Conservation (phyloP, 2,329 filamentous ascomycete genomes). For the Neobulgaria alba region DNA sequence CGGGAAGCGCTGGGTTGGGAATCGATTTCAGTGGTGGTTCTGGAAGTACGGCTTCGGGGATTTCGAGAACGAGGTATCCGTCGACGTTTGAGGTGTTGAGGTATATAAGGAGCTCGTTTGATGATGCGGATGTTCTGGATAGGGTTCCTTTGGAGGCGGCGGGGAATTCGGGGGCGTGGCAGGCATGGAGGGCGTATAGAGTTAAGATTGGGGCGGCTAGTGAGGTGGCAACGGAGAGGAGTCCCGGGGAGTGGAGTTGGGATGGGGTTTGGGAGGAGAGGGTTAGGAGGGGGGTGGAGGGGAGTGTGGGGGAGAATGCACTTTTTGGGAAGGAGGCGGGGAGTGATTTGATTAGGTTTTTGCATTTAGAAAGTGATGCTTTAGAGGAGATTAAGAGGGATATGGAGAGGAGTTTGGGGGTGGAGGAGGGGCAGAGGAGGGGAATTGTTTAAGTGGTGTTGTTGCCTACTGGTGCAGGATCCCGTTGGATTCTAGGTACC, state of each 20-base stretch:
- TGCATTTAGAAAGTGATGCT: slow-evolving; percentile 52
- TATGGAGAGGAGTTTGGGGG: slow-evolving; percentile 39
- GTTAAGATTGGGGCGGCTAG: slow-evolving; percentile 37
- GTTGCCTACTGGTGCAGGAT: no score
- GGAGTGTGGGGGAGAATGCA: slow-evolving; percentile 69
- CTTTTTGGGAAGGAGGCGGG: slow-evolving; percentile 59
- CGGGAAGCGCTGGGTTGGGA: slow-evolving; percentile 16
- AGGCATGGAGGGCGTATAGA: slow-evolving; percentile 78
- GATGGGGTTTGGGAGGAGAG: slow-evolving; percentile 93
- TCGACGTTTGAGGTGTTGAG: slow-evolving; percentile 62
- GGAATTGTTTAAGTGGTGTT: slow-evolving; percentile 14
- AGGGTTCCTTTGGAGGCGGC: slow-evolving; percentile 71
- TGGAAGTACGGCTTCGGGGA: slow-evolving; percentile 5
- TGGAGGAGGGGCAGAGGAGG: slow-evolving; percentile 26
- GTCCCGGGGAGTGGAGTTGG: slow-evolving; percentile 91
- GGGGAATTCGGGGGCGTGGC: slow-evolving; percentile 86
- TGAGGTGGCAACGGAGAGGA: slow-evolving; percentile 28
- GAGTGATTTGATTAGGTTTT: slow-evolving; percentile 68
- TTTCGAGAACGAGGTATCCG: slow-evolving; percentile 6
- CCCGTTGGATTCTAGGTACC: no score
- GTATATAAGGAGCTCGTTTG: slow-evolving; percentile 78
- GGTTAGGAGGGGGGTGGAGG: slow-evolving; percentile 68
- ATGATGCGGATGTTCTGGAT: slow-evolving; percentile 68
- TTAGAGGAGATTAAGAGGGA: slow-evolving; percentile 51
- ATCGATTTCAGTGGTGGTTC: slow-evolving; percentile 6